phyloP scores from a whole-genome alignment of 768 basidiomycete species.

The Floccularia luteovirens region DNA sequence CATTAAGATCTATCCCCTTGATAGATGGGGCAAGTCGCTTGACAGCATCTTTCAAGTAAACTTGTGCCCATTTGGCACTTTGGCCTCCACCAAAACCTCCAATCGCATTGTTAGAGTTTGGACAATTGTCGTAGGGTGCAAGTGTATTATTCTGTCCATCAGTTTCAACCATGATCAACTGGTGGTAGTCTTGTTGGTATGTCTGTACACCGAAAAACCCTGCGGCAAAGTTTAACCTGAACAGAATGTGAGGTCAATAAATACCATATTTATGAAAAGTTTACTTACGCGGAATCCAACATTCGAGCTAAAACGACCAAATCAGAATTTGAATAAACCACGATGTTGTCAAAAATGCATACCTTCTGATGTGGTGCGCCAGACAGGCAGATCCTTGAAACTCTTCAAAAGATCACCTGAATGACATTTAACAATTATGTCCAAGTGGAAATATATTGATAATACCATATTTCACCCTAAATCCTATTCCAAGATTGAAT shows the following conservation, averaged over 20 bases:
- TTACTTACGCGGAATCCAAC: constrained; percentile 41
- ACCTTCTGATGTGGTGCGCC: constrained; percentile 55
- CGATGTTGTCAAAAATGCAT: constrained; percentile 3
- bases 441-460: too few species aligned
- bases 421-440: too few species aligned
- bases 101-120: constrained; percentile 43
- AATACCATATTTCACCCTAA: constrained; percentile 56
- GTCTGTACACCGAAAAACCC: constrained; percentile 54
- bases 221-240: constrained; percentile 28
- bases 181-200: constrained; percentile 46
- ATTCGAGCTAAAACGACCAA: constrained; percentile 36
- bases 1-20: constrained; percentile 41
- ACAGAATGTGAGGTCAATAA: neutral
- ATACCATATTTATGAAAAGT: neutral
- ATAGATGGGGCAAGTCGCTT: constrained; percentile 43
- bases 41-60: constrained; percentile 53
- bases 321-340: neutral
- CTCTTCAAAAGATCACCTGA: constrained; percentile 27
- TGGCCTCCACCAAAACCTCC: constrained; percentile 31
- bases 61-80: constrained; percentile 45
- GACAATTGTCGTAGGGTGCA: constrained; percentile 61
- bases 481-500: constrained; percentile 45
- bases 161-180: constrained; percentile 54
- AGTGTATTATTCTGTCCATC: constrained; percentile 60
- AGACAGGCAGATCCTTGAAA: constrained; percentile 48